A percentile compares a stretch with the other conserved stretches of the same genome.
These are phyloP conservation scores for Fraxinus excelsior DNA, from an alignment of 257 asterid genomes.

Conservation along the genomic window DNA sequence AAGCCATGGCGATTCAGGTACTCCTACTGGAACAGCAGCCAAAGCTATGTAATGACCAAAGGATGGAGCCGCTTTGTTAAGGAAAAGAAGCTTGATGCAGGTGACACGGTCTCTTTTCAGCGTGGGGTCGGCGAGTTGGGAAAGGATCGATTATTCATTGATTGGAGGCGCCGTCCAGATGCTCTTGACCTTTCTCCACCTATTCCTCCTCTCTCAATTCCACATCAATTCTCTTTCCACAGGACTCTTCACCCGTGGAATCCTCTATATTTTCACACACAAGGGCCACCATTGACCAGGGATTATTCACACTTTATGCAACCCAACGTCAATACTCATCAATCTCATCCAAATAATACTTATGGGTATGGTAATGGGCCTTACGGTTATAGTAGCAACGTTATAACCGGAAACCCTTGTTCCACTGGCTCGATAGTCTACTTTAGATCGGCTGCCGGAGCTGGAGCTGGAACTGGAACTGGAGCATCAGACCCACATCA, in stretches of 20 bases:
- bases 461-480: conserved; percentile 11
- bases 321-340: conserved; percentile 17
- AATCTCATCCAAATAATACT: background rate
- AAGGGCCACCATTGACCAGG: conserved; percentile 26
- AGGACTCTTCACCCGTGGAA: conserved; percentile 45
- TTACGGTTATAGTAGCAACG: conserved; percentile 21
- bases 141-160: conserved; percentile 74
- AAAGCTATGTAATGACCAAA: conserved; percentile 96
- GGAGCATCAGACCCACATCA: conserved; percentile 17
- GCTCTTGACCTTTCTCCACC: conserved; percentile 46
- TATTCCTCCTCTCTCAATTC: conserved; percentile 20
- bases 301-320: conserved; percentile 30
- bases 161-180: conserved; percentile 95
- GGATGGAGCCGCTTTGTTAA: conserved; percentile 96
- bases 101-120: conserved; percentile 84
- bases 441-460: conserved; percentile 41
- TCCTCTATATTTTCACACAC: conserved; percentile 39
- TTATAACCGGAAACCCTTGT: conserved; percentile 74
- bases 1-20: conserved; percentile 92
- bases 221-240: conserved; percentile 50
- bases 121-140: conserved; percentile 64
- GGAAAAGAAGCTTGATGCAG: conserved; percentile 90
- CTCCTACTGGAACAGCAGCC: conserved; percentile 99
- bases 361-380: conserved; percentile 15
- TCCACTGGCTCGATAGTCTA: conserved; percentile 63